These are phyloP conservation scores for Helichrysum umbraculigerum DNA, from an alignment of 129 eudicot genomes.

Conservation along the genomic window DNA sequence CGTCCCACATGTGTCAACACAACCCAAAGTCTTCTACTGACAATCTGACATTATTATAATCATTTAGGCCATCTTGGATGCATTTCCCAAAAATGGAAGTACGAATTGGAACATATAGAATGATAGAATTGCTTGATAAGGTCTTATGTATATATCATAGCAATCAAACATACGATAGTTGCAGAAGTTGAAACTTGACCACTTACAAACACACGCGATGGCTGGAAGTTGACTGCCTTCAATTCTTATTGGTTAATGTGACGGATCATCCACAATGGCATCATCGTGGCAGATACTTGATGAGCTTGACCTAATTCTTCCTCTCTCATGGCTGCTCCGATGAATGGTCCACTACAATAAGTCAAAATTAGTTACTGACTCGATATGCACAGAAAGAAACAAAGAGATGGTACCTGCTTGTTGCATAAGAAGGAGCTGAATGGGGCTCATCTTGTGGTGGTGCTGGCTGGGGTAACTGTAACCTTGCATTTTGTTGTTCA, in stretches of 20 bases:
- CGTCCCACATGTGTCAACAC: background rate
- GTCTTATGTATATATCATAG: slow-evolving; percentile 7
- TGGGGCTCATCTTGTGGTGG: slow-evolving; percentile 22
- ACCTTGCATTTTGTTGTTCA: slow-evolving; percentile 36
- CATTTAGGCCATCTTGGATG: slow-evolving; percentile 17
- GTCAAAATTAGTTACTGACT: background rate
- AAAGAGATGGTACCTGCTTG: slow-evolving; percentile 35
- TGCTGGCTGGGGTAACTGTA: slow-evolving; percentile 28
- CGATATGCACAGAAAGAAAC: background rate
- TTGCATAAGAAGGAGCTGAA: slow-evolving; percentile 33
- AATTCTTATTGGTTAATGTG: slow-evolving; percentile 35
- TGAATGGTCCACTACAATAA: slow-evolving; percentile 31
- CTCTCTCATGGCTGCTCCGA: slow-evolving; percentile 29
- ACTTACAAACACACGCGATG: slow-evolving; percentile 13
- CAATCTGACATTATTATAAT: slow-evolving; percentile 2
- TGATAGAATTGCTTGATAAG: background rate
- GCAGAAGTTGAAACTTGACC: slow-evolving; percentile 11
- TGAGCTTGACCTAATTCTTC: slow-evolving; percentile 28
- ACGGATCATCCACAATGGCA: slow-evolving; percentile 64
- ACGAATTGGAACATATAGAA: slow-evolving; percentile 9
- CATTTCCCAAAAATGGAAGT: background rate
- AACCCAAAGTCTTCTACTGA: background rate
- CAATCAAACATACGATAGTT: slow-evolving; percentile 6
- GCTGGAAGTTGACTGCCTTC: background rate
- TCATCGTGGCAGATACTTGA: slow-evolving; percentile 12